These are phyloP conservation scores for Petrea volubilis DNA, from an alignment of 257 asterid genomes.

Conservation along the genomic window DNA sequence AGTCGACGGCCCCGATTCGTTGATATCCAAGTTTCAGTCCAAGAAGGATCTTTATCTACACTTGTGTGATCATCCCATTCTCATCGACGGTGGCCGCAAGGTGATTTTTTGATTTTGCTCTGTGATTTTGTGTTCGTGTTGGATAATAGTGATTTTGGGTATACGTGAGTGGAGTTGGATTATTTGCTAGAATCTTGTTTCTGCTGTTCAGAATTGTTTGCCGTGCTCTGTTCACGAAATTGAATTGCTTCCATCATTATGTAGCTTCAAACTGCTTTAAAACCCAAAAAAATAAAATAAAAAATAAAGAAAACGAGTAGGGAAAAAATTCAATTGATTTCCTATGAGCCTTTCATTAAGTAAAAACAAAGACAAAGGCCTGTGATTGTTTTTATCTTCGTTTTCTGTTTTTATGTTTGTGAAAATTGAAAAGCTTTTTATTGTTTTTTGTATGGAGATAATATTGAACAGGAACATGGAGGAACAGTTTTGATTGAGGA, in stretches of 20 bases:
- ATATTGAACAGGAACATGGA: not conserved
- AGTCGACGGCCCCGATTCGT: constrained; percentile 27
- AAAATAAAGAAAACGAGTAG: too few relatives aligned
- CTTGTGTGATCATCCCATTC: constrained; percentile 56
- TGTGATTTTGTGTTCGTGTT: not conserved
- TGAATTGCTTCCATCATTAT: too few relatives aligned
- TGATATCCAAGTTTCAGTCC: constrained; percentile 27
- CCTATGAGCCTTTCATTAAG: too few relatives aligned
- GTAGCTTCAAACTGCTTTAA: too few relatives aligned
- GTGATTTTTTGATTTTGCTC: constrained; percentile 24
- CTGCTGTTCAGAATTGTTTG: not conserved
- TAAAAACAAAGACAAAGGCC: too few relatives aligned
- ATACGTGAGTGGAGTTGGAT: constrained; percentile 1
- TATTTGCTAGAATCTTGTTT: not conserved
- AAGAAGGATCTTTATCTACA: constrained; percentile 66
- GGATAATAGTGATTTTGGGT: not conserved
- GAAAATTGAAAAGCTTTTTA: not conserved
- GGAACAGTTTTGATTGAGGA: not conserved
- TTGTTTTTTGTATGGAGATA: not conserved
- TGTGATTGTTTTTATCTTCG: not conserved
- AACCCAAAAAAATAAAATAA: too few relatives aligned
- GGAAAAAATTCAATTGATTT: too few relatives aligned
- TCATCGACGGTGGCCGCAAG: constrained; percentile 67
- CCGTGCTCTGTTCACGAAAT: not conserved
- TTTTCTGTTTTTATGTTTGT: not conserved